Evolutionary conservation across 1,284 basidiomycete genomes (phyloP), one percentile per base, ranked within the genome.

Genomic region (Stygiomarasmius scandens): DNA sequence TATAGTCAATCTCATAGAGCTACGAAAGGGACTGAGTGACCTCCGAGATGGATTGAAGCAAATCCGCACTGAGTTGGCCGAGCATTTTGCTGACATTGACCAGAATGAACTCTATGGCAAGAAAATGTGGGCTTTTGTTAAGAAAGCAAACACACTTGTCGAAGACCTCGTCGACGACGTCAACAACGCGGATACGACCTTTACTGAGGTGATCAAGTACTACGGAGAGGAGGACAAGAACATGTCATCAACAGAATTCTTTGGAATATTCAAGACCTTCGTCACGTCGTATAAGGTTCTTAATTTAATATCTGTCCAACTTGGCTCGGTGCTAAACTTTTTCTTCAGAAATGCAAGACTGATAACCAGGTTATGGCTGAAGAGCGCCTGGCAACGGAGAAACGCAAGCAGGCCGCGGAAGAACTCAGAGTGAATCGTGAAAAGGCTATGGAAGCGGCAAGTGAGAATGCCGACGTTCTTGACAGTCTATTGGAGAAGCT

Each of bases 241-340:
- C 61, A 86, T 89, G 81, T 76, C 83, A 24, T 93, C 91, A 0
- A 80, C 88, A 6, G 94, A 96, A 67, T 98, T 97, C 75, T 98
- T 94, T 74, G 93, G 88, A 16, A 89, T 96, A 66, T 96, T 97
- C 83, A 94, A 96, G 75, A 96, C 92, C 1, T 97, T 97, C 66
- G 84, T 95, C 23, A 95, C 90, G 0, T 95, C 94, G 1, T 97
- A 95, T 74, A 90, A 84, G 82, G 93, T 93, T 62, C 60, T 80
- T 67, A 24, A 32, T 24, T 2, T 38, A 27, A 59, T 48, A 3
- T 16, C 25, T 27, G 12, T 55, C 25, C 38, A 29, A 41, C 52
- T n/a, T 22, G 12, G 16, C 16, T 16, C n/a, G 27, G 14, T 47
- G 8, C 20, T 46, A 64, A 55, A 45, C 29, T 27, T 34, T 34